Evolutionary conservation across 257 asterid genomes (phyloP).

Genomic region (Solanum virginianum): DNA sequence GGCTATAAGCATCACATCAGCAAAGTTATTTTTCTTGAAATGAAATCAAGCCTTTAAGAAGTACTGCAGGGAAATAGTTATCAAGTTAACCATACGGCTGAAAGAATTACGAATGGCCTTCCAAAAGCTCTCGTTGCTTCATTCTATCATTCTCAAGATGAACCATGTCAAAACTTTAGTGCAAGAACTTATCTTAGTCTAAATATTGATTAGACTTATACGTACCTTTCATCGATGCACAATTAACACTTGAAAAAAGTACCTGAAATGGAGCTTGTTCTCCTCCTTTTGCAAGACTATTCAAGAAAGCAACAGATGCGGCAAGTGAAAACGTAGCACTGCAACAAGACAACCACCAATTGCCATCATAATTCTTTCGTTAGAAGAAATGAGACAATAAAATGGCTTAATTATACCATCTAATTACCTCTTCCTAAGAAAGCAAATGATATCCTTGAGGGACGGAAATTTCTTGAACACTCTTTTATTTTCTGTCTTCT

Average conservation of each 20-base stretch:
- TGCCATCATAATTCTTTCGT: neutral
- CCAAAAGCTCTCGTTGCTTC: neutral
- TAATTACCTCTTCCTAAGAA: constrained; percentile 14
- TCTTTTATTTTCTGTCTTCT: neutral
- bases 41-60: constrained; percentile 53
- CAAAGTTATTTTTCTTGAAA: constrained; percentile 48
- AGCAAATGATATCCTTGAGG: constrained; percentile 30
- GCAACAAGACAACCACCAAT: constrained; percentile 8
- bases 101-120: neutral
- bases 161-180: neutral
- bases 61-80: constrained; percentile 26
- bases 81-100: neutral
- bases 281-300: constrained; percentile 56
- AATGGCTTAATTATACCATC: neutral
- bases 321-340: constrained; percentile 37
- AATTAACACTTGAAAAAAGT: neutral
- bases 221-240: neutral
- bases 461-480: constrained; percentile 19
- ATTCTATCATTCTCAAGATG: neutral
- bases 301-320: constrained; percentile 48
- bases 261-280: constrained; percentile 43
- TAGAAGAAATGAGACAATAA: neutral
- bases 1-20: constrained; percentile 53
- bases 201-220: neutral
- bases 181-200: neutral